Conservation (phyloP, 768 basidiomycete genomes). For the Cystofilobasidium macerans region DNA sequence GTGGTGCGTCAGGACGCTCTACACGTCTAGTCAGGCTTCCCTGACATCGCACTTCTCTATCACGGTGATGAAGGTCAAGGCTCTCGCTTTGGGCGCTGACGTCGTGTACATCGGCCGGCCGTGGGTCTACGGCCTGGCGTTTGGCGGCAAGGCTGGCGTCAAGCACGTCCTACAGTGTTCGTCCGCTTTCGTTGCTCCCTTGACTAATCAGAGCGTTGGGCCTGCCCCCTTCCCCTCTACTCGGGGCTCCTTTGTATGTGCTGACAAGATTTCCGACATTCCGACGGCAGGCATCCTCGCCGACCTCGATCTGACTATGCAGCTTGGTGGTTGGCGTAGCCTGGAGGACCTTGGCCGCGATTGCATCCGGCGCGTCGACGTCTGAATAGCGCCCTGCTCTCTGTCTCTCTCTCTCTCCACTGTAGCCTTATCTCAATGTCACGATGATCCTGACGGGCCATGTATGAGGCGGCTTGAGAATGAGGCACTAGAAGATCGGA, state of each 20-base stretch:
- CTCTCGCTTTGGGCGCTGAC: constrained; percentile 74
- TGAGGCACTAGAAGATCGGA: too few relatives aligned
- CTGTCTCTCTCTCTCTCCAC: background rate
- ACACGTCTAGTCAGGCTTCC: too few relatives aligned
- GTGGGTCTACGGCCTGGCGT: constrained; percentile 50
- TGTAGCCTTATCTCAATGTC: background rate
- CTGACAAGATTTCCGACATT: too few relatives aligned
- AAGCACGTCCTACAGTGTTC: constrained; percentile 55
- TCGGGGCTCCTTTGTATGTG: background rate
- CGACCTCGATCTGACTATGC: constrained; percentile 3
- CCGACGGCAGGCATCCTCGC: constrained; percentile 3
- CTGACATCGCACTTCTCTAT: too few relatives aligned
- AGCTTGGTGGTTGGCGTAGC: background rate
- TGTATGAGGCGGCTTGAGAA: too few relatives aligned
- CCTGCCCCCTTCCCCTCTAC: background rate
- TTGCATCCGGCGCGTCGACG: background rate
- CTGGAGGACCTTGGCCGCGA: background rate
- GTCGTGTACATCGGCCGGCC: constrained; percentile 54
- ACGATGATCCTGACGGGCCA: too few relatives aligned
- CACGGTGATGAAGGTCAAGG: too few relatives aligned
- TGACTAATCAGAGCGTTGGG: background rate
- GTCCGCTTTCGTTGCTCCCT: background rate
- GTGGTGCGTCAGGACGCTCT: too few relatives aligned
- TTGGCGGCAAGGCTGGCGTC: constrained; percentile 61
- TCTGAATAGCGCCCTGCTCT: background rate